Evolutionary conservation across 345 rosid species (phyloP).

Genomic region (Alliaria petiolata): DNA sequence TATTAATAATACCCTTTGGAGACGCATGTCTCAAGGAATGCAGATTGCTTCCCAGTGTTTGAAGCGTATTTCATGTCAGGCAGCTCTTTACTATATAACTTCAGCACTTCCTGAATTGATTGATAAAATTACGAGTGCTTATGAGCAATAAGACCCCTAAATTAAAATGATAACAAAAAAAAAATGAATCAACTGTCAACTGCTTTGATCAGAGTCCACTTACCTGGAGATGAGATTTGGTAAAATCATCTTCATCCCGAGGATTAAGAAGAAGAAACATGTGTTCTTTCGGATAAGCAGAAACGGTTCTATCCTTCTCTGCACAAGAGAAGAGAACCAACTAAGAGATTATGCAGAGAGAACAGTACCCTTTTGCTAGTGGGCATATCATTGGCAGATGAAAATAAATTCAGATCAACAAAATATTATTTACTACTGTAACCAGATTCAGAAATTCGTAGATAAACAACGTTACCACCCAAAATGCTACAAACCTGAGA

Average conservation of each 20-base stretch:
- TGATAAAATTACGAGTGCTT: background rate
- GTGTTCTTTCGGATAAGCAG: conserved; percentile 25
- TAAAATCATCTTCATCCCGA: conserved; percentile 40
- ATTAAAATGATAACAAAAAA: background rate
- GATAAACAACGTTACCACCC: no score
- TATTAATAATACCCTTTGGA: conserved; percentile 48
- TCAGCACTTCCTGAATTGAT: conserved; percentile 48
- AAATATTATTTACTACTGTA: no score
- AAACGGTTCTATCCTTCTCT: conserved; percentile 30
- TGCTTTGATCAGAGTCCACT: background rate
- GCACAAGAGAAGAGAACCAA: background rate
- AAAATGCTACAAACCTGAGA: conserved; percentile 39
- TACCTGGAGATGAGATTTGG: conserved; percentile 57
- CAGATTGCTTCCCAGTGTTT: conserved; percentile 69
- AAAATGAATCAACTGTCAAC: no score
- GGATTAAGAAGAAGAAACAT: conserved; percentile 57
- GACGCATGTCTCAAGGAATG: conserved; percentile 61
- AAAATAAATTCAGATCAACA: no score
- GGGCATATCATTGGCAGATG: no score
- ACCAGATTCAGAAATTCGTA: no score
- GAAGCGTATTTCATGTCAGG: conserved; percentile 76
- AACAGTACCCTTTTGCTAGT: no score
- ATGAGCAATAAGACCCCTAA: background rate
- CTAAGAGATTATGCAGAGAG: background rate
- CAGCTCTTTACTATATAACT: conserved; percentile 55